Conservation (phyloP, 768 basidiomycete species). For the Goffeauzyma gilvescens region DNA sequence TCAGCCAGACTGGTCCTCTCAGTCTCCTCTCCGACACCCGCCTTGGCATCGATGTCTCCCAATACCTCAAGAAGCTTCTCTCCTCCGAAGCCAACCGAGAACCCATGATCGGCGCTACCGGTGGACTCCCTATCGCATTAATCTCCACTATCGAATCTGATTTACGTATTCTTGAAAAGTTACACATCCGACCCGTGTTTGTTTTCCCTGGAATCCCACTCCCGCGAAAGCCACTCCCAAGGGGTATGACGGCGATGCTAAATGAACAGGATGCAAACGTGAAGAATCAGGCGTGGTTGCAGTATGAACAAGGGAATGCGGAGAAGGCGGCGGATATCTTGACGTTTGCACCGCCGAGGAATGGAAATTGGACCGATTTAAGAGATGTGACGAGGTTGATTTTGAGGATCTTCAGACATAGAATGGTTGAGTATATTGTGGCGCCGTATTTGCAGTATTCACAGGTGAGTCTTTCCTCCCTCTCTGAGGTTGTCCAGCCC, state of each 20-base stretch:
- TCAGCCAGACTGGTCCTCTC: conserved; percentile 62
- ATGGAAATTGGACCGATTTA: conserved; percentile 40
- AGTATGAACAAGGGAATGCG: conserved; percentile 81
- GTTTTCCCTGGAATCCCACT: conserved; percentile 81
- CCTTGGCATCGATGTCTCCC: conserved; percentile 86
- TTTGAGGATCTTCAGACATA: conserved; percentile 74
- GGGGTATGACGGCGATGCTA: conserved; percentile 35
- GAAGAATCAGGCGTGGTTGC: conserved; percentile 57
- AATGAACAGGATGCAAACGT: conserved; percentile 22
- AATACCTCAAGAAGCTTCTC: conserved; percentile 63
- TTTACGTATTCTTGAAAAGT: conserved; percentile 70
- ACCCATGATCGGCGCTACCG: conserved; percentile 81
- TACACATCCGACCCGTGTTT: conserved; percentile 94
- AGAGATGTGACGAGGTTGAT: conserved; percentile 93
- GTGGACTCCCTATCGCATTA: conserved; percentile 78
- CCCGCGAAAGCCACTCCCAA: conserved; percentile 51
- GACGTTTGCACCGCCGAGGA: conserved; percentile 57
- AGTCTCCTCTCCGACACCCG: conserved; percentile 71
- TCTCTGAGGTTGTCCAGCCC: too few relatives aligned
- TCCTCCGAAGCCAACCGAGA: conserved; percentile 53
- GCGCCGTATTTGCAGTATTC: conserved; percentile 92
- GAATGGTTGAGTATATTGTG: conserved; percentile 86
- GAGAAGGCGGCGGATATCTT: conserved; percentile 53
- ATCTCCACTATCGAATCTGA: conserved; percentile 62
- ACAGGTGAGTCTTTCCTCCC: conserved; percentile 50